Percentiles rank a stretch among this genome's conserved stretches.
Conservation (phyloP, 225 moss, liverwort and hornwort species). For the Rhytidiadelphus loreus region DNA sequence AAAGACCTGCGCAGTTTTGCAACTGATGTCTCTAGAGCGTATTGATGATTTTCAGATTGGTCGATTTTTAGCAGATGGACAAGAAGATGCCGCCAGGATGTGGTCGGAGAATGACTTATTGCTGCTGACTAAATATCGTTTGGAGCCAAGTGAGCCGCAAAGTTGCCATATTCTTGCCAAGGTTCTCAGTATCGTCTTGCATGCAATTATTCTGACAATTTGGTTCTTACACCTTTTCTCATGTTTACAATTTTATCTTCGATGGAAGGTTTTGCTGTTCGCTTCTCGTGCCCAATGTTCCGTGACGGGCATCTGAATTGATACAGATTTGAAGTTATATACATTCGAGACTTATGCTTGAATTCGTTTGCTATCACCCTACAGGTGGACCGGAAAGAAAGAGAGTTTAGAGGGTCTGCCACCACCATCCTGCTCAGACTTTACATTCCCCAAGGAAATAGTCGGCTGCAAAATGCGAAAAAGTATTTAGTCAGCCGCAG, state of each 20-base stretch:
- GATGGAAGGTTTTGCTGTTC: neutral
- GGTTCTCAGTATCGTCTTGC: conserved; percentile 14
- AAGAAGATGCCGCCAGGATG: conserved; percentile 64
- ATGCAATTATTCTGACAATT: neutral
- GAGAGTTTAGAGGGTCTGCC: conserved; percentile 59
- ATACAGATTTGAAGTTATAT: neutral
- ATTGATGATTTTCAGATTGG: conserved; percentile 85
- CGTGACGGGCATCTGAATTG: neutral
- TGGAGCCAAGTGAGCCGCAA: conserved; percentile 53
- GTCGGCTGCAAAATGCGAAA: conserved; percentile 73
- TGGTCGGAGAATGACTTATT: conserved; percentile 86
- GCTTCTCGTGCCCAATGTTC: neutral
- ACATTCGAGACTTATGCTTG: neutral
- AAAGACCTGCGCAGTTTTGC: conserved; percentile 53
- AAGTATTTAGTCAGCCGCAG: conserved; percentile 77
- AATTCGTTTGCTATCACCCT: neutral
- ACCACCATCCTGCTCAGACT: conserved; percentile 67
- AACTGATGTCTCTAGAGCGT: conserved; percentile 84
- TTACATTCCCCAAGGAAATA: conserved; percentile 43
- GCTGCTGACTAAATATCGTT: conserved; percentile 58
- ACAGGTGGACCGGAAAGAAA: conserved; percentile 77
- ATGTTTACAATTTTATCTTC: neutral
- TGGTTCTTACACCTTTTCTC: neutral
- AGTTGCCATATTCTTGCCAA: conserved; percentile 93
- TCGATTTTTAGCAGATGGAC: conserved; percentile 84